Evolutionary conservation across 495 filamentous ascomycete species (phyloP).

Genomic region (Astrocystis sublimbata): DNA sequence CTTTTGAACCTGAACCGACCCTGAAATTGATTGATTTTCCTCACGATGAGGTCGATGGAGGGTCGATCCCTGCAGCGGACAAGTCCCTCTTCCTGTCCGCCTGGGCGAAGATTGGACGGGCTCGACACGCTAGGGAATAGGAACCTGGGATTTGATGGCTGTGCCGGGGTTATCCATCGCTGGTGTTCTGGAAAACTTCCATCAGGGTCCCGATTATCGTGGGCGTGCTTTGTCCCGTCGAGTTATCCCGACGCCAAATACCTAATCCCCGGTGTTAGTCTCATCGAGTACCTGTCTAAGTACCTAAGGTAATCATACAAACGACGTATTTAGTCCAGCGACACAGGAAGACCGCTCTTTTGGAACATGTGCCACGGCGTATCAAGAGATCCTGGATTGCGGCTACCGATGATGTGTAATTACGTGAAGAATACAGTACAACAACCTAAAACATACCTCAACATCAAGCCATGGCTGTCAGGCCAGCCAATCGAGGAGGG

Average conservation of each 20-base stretch:
- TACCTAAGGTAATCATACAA: no score
- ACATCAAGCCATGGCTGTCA: slow-evolving; percentile 1
- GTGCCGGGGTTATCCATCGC: slow-evolving; percentile 10
- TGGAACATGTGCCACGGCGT: no score
- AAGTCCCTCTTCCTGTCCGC: no score
- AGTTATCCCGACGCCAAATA: background rate
- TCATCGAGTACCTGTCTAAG: no score
- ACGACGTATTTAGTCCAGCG: no score
- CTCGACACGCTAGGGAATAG: background rate
- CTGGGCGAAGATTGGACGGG: slow-evolving; percentile 1
- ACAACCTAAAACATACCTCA: slow-evolving; percentile 9
- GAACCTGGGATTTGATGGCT: slow-evolving; percentile 4
- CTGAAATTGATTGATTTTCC: slow-evolving; percentile 10
- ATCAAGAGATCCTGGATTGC: no score
- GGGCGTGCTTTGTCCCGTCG: background rate
- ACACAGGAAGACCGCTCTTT: no score
- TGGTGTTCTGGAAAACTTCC: slow-evolving; percentile 17
- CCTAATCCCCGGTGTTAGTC: no score
- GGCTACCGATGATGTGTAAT: no score
- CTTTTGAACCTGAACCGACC: no score
- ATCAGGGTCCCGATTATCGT: background rate
- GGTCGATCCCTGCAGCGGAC: slow-evolving; percentile 11
- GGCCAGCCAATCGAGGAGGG: background rate
- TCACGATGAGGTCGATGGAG: background rate
- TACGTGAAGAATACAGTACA: no score